phyloP scores from a whole-genome alignment of 305 asterid genomes.

The Rubia tinctorum region DNA sequence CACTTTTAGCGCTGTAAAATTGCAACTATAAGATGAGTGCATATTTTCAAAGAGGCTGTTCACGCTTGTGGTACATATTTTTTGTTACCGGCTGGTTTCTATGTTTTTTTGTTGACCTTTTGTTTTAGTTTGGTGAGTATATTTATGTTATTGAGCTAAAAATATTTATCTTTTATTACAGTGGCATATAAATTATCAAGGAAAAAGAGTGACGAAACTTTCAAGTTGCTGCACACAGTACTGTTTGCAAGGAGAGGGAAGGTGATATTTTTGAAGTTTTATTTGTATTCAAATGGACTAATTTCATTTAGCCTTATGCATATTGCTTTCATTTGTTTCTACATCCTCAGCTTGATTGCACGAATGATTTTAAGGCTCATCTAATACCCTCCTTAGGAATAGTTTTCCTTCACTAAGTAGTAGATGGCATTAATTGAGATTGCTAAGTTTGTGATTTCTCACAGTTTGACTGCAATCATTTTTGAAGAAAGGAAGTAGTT shows the following conservation, averaged over 20 bases:
- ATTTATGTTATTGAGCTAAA: neutral
- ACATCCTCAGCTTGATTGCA: slow-evolving; percentile 7
- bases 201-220: slow-evolving; percentile 81
- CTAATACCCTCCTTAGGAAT: neutral
- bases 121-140: neutral
- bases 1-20: neutral
- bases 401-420: neutral
- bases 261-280: slow-evolving; percentile 37
- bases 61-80: neutral
- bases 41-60: neutral
- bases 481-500: neutral
- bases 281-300: neutral
- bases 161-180: slow-evolving; percentile 28
- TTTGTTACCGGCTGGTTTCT: neutral
- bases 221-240: slow-evolving; percentile 68
- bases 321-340: neutral
- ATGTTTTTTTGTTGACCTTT: neutral
- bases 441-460: neutral
- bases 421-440: neutral
- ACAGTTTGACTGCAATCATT: neutral
- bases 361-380: neutral
- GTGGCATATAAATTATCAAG: slow-evolving; percentile 79
- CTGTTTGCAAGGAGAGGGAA: slow-evolving; percentile 89
- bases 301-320: neutral
- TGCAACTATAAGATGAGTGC: neutral